phyloP scores from a whole-genome alignment of 1,139 yeast species.

The Candida neerlandica region DNA sequence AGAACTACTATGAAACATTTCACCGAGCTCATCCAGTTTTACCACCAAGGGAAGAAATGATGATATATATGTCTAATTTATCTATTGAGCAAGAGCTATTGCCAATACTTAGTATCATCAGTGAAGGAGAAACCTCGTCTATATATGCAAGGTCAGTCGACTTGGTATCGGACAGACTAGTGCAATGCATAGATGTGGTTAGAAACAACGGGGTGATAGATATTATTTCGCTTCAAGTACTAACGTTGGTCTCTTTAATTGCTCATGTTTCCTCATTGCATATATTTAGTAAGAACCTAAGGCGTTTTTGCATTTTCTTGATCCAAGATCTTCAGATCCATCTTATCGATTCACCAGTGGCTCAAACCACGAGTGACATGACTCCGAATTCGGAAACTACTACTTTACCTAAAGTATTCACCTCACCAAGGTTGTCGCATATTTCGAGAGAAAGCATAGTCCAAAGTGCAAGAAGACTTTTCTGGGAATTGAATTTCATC shows the following conservation, averaged over 20 bases:
- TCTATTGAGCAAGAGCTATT: slow-evolving; percentile 41
- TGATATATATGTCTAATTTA: slow-evolving; percentile 28
- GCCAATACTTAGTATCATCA: slow-evolving; percentile 46
- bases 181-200: slow-evolving; percentile 34
- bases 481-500: slow-evolving; percentile 52
- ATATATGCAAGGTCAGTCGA: slow-evolving; percentile 35
- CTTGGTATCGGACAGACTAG: slow-evolving; percentile 34
- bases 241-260: slow-evolving; percentile 39
- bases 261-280: slow-evolving; percentile 53
- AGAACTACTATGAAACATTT: slow-evolving; percentile 38
- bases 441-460: slow-evolving; percentile 20
- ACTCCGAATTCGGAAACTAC: slow-evolving; percentile 12
- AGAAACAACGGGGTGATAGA: slow-evolving; percentile 29
- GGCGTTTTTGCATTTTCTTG: slow-evolving; percentile 41
- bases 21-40: slow-evolving; percentile 48
- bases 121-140: slow-evolving; percentile 43
- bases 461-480: slow-evolving; percentile 44
- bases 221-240: slow-evolving; percentile 42
- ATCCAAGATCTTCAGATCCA: slow-evolving; percentile 37
- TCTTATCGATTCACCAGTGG: slow-evolving; percentile 26
- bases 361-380: slow-evolving; percentile 2
- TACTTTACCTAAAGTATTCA: slow-evolving; percentile 8
- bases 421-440: slow-evolving; percentile 20
- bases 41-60: slow-evolving; percentile 37
- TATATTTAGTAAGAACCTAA: slow-evolving; percentile 38